Percentiles rank a stretch among this genome's conserved stretches.
Conservation (phyloP, 2,329 filamentous ascomycete genomes). For the Botrytis sinoallii region DNA sequence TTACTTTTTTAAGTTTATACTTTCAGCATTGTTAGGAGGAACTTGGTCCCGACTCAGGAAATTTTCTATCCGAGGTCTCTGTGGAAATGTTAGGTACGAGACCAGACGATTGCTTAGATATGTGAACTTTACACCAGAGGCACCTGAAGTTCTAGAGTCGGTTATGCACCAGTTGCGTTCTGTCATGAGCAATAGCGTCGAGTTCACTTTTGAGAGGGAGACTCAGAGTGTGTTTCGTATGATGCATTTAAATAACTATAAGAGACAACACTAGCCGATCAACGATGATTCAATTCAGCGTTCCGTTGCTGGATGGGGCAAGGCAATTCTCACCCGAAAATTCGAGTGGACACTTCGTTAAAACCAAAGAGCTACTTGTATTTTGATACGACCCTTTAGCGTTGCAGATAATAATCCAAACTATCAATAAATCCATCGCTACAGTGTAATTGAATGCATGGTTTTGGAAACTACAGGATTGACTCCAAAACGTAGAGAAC, state of each 20-base stretch:
- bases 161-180: neutral
- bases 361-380: neutral
- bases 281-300: neutral
- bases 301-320: rapidly evolving
- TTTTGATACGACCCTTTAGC: neutral
- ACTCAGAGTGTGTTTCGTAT: neutral
- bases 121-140: neutral
- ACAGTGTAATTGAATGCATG: neutral
- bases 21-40: neutral
- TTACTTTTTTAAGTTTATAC: neutral
- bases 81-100: neutral
- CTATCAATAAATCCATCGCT: neutral
- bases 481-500: neutral
- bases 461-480: no score
- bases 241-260: neutral
- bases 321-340: no score
- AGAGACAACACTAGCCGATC: neutral
- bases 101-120: neutral
- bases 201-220: neutral
- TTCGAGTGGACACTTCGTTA: neutral
- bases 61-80: neutral
- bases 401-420: neutral
- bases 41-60: neutral
- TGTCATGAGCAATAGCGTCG: neutral
- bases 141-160: neutral